Evolutionary conservation across 495 filamentous ascomycete species (phyloP).

Genomic region (Annulohypoxylon stygium): DNA sequence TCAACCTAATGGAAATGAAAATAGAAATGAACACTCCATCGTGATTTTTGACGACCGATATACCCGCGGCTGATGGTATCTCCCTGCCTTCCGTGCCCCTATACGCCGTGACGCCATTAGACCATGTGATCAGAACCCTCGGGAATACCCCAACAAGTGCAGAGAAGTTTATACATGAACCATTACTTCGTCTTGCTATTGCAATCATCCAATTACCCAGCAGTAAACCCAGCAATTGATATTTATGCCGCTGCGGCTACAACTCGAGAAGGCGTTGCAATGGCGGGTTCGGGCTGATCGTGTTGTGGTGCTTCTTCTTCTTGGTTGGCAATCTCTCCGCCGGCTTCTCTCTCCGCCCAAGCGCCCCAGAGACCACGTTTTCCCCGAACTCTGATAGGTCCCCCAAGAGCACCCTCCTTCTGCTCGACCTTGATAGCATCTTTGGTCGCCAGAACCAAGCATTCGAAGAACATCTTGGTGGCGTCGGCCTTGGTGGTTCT

Average conservation of each 20-base stretch:
- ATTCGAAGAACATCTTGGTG: slow-evolving; percentile 99
- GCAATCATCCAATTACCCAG: slow-evolving; percentile 24
- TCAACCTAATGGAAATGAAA: slow-evolving; percentile 21
- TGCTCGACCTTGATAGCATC: slow-evolving; percentile 99
- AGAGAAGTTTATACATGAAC: slow-evolving; percentile 54
- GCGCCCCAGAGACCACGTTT: slow-evolving; percentile 95
- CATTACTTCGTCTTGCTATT: slow-evolving; percentile 42
- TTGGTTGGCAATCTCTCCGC: slow-evolving; percentile 64
- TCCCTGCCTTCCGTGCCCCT: slow-evolving; percentile 37
- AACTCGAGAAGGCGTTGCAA: slow-evolving; percentile 51
- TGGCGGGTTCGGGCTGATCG: slow-evolving; percentile 51
- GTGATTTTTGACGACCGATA: slow-evolving; percentile 49
- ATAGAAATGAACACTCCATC: slow-evolving; percentile 17
- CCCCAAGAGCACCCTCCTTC: slow-evolving; percentile 76
- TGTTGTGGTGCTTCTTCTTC: slow-evolving; percentile 52
- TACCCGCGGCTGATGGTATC: slow-evolving; percentile 53
- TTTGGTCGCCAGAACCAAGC: slow-evolving; percentile 94
- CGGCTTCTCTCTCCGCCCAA: slow-evolving; percentile 91
- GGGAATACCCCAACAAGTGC: slow-evolving; percentile 49
- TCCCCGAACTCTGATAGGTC: slow-evolving; percentile 80
- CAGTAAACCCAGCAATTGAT: slow-evolving; percentile 2
- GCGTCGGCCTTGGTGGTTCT: slow-evolving; percentile 86
- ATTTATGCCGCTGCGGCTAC: slow-evolving; percentile 52
- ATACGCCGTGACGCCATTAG: slow-evolving; percentile 50
- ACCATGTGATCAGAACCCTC: slow-evolving; percentile 41